Evolutionary conservation across 176 grass and related monocot species (phyloP), one percentile per base, ranked within the genome.

Genomic region (Oryza officinalis): DNA sequence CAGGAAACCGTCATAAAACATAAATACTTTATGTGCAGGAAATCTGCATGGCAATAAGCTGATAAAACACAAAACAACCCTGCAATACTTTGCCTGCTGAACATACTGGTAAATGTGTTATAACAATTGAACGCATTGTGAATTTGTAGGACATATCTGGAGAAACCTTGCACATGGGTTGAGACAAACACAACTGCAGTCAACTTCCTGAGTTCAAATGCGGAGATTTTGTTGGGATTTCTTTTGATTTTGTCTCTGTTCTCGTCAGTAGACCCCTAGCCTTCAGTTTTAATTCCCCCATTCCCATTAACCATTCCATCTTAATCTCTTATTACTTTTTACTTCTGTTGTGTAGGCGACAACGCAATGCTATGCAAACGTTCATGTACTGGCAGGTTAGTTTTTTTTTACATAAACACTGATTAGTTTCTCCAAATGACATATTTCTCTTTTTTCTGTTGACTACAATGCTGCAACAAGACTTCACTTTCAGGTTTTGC

Each of bases 311-410:
- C 13, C 31, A 75, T 22, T 57, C 80, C 25, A 44, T 61, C 76
- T 72, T 25, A 50, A 70, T 17, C 74, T 85, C 45, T 68, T 69
- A 83, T 73, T 82, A 38, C 73, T 84, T 77, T 78, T 66, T 74
- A 69, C 83, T 87, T 84, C 31, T 99, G 75, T 87, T 86, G 45
- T 99, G 81, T 85, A 99, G 97, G 87, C 66, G 79, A 87, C 91
- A 99, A 27, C 74, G 97, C 71, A 96, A 86, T 89, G 79, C 86
- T 88, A 94, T 99, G 82, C 93, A 94, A 83, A 94, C 91, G 75
- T 96, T 96, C 89, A 99, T 99, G 81, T 99, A 99, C 72, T 99
- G 93, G 97, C 97, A 99, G 97, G 97, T 99, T 90, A 81, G 82
- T 81, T 83, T 59, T 68, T n/a, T n/a, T 12, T 69, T 12, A 10